These are phyloP conservation scores for Naganishia vaughanmartiniae DNA, from an alignment of 768 basidiomycete genomes.

Conservation along the genomic window DNA sequence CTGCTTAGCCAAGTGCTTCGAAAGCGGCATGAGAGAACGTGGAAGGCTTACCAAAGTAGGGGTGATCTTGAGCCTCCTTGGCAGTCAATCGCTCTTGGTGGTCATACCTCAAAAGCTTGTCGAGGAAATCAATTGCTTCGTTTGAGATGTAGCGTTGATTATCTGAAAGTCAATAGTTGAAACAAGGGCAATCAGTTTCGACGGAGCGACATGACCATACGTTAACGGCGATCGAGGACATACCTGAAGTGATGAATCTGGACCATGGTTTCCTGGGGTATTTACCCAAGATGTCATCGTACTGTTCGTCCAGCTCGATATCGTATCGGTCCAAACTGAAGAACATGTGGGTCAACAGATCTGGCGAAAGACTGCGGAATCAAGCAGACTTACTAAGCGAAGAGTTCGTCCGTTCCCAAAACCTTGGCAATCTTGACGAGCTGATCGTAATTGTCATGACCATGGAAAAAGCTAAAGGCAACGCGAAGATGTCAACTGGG, in stretches of 20 bases:
- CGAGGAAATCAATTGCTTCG: constrained; percentile 92
- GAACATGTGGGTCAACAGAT: background rate
- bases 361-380: background rate
- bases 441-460: constrained; percentile 98
- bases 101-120: constrained; percentile 92
- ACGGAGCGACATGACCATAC: background rate
- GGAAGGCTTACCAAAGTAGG: constrained; percentile 66
- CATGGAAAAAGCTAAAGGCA: constrained; percentile 74
- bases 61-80: constrained; percentile 82
- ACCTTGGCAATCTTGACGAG: constrained; percentile 97
- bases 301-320: constrained; percentile 91
- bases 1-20: background rate
- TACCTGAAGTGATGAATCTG: constrained; percentile 76
- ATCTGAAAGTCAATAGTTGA: constrained; percentile 36
- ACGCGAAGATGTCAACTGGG: background rate
- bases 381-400: constrained; percentile 62
- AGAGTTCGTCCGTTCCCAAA: constrained; percentile 91
- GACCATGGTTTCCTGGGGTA: constrained; percentile 95
- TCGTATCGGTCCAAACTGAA: constrained; percentile 62
- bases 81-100: constrained; percentile 96
- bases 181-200: background rate
- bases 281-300: constrained; percentile 90
- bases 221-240: constrained; percentile 2
- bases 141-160: constrained; percentile 95
- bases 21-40: background rate